These are phyloP conservation scores for Carex parvula DNA, from an alignment of 176 grass and related monocot species.

Conservation along the genomic window DNA sequence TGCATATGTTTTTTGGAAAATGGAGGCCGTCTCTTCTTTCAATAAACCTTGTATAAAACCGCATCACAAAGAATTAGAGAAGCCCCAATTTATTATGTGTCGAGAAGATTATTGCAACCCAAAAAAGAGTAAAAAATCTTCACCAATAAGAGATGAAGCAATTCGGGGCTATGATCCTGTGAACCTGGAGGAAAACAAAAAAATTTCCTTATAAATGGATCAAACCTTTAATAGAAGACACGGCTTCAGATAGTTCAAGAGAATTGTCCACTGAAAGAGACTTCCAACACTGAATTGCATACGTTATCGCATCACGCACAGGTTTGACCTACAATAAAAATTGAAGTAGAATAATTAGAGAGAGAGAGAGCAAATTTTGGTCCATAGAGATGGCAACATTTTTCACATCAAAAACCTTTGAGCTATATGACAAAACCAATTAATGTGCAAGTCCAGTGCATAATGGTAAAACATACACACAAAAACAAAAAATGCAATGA, in stretches of 20 bases:
- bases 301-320: slow-evolving; percentile 70
- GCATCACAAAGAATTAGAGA: not conserved
- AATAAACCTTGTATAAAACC: not conserved
- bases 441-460: not conserved
- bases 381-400: not conserved
- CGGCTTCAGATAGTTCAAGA: slow-evolving; percentile 84
- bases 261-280: slow-evolving; percentile 59
- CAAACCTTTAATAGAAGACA: slow-evolving; percentile 87
- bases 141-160: not conserved
- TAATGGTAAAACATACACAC: not conserved
- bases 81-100: not conserved
- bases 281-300: slow-evolving; percentile 92
- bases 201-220: slow-evolving; percentile 10
- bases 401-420: not conserved
- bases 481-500: not conserved
- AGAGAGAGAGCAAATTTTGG: not conserved
- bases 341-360: not conserved
- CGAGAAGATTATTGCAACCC: not conserved
- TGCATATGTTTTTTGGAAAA: not conserved
- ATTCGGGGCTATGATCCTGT: not conserved
- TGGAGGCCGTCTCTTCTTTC: not conserved
- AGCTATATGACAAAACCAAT: not conserved
- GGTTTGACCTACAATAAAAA: slow-evolving; percentile 72
- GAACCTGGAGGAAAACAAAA: not conserved
- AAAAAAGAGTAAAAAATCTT: not conserved